phyloP scores from a whole-genome alignment of 192 early-diverging fungal species.

The Coemansia sp. region DNA sequence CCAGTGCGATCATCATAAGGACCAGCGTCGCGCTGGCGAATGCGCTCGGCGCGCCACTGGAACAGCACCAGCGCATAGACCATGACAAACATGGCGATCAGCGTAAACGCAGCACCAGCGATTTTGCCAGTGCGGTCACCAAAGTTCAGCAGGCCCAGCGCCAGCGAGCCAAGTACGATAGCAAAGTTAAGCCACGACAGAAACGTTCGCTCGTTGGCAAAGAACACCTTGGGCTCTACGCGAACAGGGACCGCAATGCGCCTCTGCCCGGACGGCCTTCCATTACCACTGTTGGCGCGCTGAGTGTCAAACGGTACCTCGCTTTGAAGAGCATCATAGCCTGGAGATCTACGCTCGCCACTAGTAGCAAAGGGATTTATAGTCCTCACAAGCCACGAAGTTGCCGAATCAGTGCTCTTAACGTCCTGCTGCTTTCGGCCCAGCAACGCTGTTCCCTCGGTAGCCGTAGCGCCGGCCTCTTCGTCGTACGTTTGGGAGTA shows the following conservation, averaged over 20 bases:
- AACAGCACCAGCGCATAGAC: conserved; percentile 75
- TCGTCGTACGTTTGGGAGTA: conserved; percentile 27
- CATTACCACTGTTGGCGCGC: conserved; percentile 19
- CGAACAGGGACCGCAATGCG: conserved; percentile 72
- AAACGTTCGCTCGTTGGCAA: conserved; percentile 94
- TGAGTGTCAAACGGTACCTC: conserved; percentile 25
- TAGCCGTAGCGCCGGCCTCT: conserved; percentile 6
- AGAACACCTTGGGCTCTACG: conserved; percentile 92
- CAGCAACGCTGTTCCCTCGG: conserved; percentile 40
- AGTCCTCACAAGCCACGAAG: conserved; percentile 30
- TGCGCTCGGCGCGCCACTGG: conserved; percentile 74
- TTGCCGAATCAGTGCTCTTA: not conserved
- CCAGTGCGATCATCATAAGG: conserved; percentile 79
- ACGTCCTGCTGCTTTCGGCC: not conserved
- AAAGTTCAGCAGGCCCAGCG: conserved; percentile 83
- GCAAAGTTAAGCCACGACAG: conserved; percentile 88
- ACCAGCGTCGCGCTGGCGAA: conserved; percentile 68
- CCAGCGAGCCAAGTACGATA: conserved; percentile 73
- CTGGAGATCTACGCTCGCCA: not conserved
- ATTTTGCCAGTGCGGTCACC: conserved; percentile 74
- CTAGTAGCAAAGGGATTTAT: conserved; percentile 37
- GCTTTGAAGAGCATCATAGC: conserved; percentile 12
- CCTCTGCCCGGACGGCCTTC: conserved; percentile 34
- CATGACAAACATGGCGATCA: conserved; percentile 77
- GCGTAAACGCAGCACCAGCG: conserved; percentile 69